A percentile compares a stretch with the other conserved stretches of the same genome.
phyloP scores from a whole-genome alignment of 2,329 filamentous ascomycete species.

The Botryotinia globosa region DNA sequence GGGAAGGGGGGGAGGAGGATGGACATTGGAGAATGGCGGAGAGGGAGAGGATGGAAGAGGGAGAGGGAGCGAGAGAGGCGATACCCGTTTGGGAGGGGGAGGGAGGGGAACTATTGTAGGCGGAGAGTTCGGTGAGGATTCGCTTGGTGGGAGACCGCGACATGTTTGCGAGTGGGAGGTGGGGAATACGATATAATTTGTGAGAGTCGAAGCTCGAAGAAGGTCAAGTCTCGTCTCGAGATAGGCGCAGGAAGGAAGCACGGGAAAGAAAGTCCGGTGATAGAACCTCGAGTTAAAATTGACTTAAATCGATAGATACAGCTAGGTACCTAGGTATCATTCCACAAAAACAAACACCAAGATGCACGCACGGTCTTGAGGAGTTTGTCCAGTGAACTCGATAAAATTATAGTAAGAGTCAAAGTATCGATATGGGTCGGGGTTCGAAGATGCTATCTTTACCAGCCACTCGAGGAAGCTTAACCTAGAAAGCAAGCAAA shows the following conservation, averaged over 20 bases:
- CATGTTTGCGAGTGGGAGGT: slow-evolving; percentile 16
- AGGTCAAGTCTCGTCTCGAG: background rate
- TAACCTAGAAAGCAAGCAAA: background rate
- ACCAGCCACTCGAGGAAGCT: background rate
- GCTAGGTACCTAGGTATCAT: background rate
- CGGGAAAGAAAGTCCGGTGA: background rate
- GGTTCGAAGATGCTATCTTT: background rate
- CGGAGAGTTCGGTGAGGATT: slow-evolving; percentile 56
- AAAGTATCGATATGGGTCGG: background rate
- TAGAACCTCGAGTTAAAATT: too few species aligned
- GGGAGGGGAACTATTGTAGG: slow-evolving; percentile 40
- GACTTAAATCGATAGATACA: background rate
- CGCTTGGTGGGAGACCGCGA: slow-evolving; percentile 49
- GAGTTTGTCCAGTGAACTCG: background rate
- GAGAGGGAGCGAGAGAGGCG: slow-evolving; percentile 53
- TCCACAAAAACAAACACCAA: background rate
- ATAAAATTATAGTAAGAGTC: background rate
- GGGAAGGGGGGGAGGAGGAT: slow-evolving; percentile 59
- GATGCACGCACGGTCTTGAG: background rate
- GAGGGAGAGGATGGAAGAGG: slow-evolving; percentile 54
- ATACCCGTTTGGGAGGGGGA: slow-evolving; percentile 53
- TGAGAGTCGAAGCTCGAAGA: background rate
- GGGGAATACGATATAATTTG: background rate
- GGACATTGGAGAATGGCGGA: slow-evolving; percentile 48
- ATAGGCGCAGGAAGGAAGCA: background rate